Conservation (phyloP, 352 stramenopile species). For the Pythium coloratum region DNA sequence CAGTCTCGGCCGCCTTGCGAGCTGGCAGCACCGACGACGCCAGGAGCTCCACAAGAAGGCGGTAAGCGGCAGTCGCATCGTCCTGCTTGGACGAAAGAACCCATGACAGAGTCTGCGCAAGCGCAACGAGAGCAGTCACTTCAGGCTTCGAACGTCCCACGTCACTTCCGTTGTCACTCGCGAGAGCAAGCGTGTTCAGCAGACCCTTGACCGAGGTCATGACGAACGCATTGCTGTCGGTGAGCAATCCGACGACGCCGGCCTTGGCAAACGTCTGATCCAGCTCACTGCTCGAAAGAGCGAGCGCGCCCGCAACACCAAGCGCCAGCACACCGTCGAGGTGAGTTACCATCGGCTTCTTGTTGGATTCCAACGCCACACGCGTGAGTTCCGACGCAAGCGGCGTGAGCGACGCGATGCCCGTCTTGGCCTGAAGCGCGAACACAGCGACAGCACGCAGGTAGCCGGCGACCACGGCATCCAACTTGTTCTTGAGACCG, state of each 20-base stretch:
- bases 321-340: slow-evolving; percentile 78
- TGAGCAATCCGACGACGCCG: slow-evolving; percentile 43
- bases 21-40: slow-evolving; percentile 48
- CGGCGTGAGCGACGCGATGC: slow-evolving; percentile 37
- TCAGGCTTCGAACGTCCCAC: slow-evolving; percentile 46
- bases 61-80: slow-evolving; percentile 49
- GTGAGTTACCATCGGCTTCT: slow-evolving; percentile 74
- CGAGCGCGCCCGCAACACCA: slow-evolving; percentile 55
- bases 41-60: slow-evolving; percentile 60
- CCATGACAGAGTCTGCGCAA: slow-evolving; percentile 61
- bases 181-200: slow-evolving; percentile 29
- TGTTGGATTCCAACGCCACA: slow-evolving; percentile 65
- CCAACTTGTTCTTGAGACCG: slow-evolving; percentile 72
- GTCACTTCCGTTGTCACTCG: slow-evolving; percentile 18
- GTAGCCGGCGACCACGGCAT: slow-evolving; percentile 67
- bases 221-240: slow-evolving; percentile 54
- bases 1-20: slow-evolving; percentile 46
- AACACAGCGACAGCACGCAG: slow-evolving; percentile 58
- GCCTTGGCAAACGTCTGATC: slow-evolving; percentile 57
- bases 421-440: slow-evolving; percentile 32
- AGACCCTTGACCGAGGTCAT: slow-evolving; percentile 44
- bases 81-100: slow-evolving; percentile 66
- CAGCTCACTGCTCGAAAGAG: slow-evolving; percentile 55
- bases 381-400: slow-evolving; percentile 57
- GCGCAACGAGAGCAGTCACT: slow-evolving; percentile 50